These are phyloP conservation scores for Allomyces arbusculus DNA, from an alignment of 192 early-diverging fungal genomes.

Conservation along the genomic window DNA sequence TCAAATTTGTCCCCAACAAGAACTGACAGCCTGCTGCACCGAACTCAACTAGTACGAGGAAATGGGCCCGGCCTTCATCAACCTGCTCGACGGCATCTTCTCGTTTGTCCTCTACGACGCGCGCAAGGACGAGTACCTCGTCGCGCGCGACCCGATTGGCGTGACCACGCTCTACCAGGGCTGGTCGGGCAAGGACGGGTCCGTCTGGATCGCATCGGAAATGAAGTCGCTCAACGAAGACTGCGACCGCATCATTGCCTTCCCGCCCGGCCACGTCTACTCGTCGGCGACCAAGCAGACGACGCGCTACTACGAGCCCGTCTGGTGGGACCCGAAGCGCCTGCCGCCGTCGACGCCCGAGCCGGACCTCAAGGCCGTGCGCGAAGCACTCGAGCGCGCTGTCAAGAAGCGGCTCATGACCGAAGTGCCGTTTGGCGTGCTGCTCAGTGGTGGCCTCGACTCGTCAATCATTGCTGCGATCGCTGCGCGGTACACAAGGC, in stretches of 20 bases:
- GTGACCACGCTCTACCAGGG: conserved; percentile 96
- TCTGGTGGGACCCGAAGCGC: conserved; percentile 57
- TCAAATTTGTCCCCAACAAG: no score
- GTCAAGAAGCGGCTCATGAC: conserved; percentile 94
- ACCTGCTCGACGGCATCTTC: conserved; percentile 90
- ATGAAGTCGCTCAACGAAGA: conserved; percentile 92
- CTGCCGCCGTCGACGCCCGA: conserved; percentile 6
- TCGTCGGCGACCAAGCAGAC: conserved; percentile 54
- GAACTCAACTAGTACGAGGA: conserved; percentile 48
- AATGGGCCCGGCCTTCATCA: conserved; percentile 57
- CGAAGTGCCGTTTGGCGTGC: conserved; percentile 94
- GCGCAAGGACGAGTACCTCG: conserved; percentile 57
- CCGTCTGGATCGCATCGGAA: conserved; percentile 82
- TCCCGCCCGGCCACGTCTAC: conserved; percentile 94
- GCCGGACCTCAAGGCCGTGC: conserved; percentile 48
- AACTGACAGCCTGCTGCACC: not conserved
- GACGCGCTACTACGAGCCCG: conserved; percentile 71
- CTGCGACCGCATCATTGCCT: conserved; percentile 89
- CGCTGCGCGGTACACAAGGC: conserved; percentile 52
- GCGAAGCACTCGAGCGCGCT: conserved; percentile 59
- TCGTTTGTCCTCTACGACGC: conserved; percentile 80
- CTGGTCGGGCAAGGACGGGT: conserved; percentile 60
- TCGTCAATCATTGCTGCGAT: conserved; percentile 89
- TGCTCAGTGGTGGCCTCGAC: conserved; percentile 86
- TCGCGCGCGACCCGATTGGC: conserved; percentile 93